Percentiles rank a stretch among this genome's conserved stretches.
Conservation (phyloP, 768 basidiomycete species). For the Leucocoprinus sp. region DNA sequence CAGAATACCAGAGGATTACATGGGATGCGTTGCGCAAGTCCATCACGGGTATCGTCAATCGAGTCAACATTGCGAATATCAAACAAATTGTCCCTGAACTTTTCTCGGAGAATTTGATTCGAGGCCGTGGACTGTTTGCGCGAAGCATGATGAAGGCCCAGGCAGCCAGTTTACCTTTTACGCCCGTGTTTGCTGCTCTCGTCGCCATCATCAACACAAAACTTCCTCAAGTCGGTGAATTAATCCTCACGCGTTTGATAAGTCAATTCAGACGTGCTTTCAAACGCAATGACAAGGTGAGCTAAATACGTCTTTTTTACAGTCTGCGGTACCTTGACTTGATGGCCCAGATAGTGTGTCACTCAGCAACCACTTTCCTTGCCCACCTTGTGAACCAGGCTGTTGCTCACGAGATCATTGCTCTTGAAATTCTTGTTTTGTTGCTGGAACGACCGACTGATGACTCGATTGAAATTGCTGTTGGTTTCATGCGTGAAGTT, state of each 20-base stretch:
- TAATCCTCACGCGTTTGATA: conserved; percentile 80
- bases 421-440: conserved; percentile 92
- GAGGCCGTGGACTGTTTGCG: conserved; percentile 87
- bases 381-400: conserved; percentile 90
- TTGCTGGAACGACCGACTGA: conserved; percentile 93
- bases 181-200: conserved; percentile 91
- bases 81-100: conserved; percentile 87
- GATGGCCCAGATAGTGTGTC: conserved; percentile 71
- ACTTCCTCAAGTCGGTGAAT: conserved; percentile 91
- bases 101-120: conserved; percentile 88
- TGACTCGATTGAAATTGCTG: conserved; percentile 97
- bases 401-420: conserved; percentile 90
- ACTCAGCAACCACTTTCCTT: conserved; percentile 86
- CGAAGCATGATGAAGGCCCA: conserved; percentile 98
- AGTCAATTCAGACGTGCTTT: conserved; percentile 93
- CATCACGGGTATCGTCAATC: conserved; percentile 99
- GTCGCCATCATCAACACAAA: conserved; percentile 97
- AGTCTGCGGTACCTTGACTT: neutral
- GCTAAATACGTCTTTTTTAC: conserved; percentile 16
- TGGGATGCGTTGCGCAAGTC: conserved; percentile 98
- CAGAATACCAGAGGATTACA: conserved; percentile 89
- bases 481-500: conserved; percentile 95
- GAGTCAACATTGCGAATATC: conserved; percentile 96
- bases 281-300: conserved; percentile 95
- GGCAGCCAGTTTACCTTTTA: conserved; percentile 93